A percentile compares a stretch with the other conserved stretches of the same genome.
Conservation (phyloP, 1,284 basidiomycete genomes). For the Cutaneotrichosporon sp. region DNA sequence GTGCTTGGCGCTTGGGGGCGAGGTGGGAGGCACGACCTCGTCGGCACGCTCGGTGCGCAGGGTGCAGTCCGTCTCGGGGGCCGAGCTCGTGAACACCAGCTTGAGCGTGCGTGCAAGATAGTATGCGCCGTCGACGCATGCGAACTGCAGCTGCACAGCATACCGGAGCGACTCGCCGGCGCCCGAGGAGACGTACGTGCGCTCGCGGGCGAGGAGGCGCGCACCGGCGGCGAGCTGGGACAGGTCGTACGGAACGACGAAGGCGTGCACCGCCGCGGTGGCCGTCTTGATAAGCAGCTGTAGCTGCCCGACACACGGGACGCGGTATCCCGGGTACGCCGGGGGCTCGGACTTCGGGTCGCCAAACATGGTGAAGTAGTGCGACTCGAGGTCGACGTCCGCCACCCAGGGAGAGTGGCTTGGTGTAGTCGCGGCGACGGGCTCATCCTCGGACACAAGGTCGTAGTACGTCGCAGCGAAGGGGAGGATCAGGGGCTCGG, state of each 20-base stretch:
- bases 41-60: constrained; percentile 43
- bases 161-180: constrained; percentile 44
- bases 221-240: constrained; percentile 46
- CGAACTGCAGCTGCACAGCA: constrained; percentile 56
- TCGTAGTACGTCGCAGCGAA: constrained; percentile 51
- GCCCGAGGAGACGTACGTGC: constrained; percentile 35
- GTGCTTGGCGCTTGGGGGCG: not conserved
- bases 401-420: constrained; percentile 50
- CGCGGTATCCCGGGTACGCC: constrained; percentile 56
- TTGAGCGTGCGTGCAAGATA: constrained; percentile 46
- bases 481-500: constrained; percentile 36
- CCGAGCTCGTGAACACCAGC: constrained; percentile 44
- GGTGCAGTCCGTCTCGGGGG: constrained; percentile 27
- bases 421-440: constrained; percentile 15
- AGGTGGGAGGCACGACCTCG: constrained; percentile 42
- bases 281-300: constrained; percentile 58
- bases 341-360: constrained; percentile 32
- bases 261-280: constrained; percentile 56
- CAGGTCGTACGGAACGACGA: constrained; percentile 59
- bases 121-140: constrained; percentile 35
- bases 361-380: constrained; percentile 31
- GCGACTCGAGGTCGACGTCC: constrained; percentile 46
- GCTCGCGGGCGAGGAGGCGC: constrained; percentile 46
- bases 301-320: constrained; percentile 57
- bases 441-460: constrained; percentile 25